A percentile compares a stretch with the other conserved stretches of the same genome.
Conservation (phyloP, 148 eudicot genomes). For the Rhododendron henanense region DNA sequence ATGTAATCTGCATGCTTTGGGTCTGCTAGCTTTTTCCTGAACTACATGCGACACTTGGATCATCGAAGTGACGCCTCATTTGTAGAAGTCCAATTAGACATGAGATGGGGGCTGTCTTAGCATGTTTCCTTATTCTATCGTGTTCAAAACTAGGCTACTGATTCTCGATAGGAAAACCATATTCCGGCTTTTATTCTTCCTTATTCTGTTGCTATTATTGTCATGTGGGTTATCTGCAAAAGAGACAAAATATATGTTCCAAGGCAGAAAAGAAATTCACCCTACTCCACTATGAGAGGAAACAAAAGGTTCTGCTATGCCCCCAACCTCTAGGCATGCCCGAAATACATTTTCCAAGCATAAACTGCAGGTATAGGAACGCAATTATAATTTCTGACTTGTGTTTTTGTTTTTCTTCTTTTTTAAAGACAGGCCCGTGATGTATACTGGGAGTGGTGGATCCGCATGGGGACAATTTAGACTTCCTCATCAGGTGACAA, state of each 20-base stretch:
- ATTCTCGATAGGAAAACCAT: not conserved
- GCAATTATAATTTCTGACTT: not conserved
- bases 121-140: constrained; percentile 4
- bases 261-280: not conserved
- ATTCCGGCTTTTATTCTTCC: too few species aligned
- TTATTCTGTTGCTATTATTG: not conserved
- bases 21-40: not conserved
- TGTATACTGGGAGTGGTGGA: constrained; percentile 60
- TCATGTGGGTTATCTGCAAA: not conserved
- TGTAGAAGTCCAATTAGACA: not conserved
- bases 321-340: not conserved
- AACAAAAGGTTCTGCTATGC: not conserved
- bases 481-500: constrained; percentile 71
- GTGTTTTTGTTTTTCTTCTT: not conserved
- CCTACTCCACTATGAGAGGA: not conserved
- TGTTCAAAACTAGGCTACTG: not conserved
- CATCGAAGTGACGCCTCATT: not conserved
- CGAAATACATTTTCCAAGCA: not conserved
- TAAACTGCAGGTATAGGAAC: not conserved
- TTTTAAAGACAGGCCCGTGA: constrained; percentile 59
- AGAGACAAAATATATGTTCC: not conserved
- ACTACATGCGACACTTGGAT: not conserved
- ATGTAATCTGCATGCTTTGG: not conserved
- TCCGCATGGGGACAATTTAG: constrained; percentile 62
- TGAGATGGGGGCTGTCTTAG: not conserved